phyloP scores from a whole-genome alignment of 768 basidiomycete genomes.

The Exidia glandulosa region DNA sequence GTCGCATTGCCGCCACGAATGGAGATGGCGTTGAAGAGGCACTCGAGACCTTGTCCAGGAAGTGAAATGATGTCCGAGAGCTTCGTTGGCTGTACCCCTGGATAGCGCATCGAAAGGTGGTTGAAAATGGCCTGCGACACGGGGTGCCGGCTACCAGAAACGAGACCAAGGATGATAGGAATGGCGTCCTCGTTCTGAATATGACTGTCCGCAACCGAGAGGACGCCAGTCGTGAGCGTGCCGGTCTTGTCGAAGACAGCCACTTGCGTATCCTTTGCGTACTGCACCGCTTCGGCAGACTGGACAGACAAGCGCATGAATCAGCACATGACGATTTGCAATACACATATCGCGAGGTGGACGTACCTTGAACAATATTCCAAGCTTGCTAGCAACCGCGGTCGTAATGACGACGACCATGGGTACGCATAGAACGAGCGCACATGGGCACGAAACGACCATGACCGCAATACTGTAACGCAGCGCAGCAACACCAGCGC shows the following conservation, averaged over 20 bases:
- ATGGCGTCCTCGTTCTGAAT: not conserved
- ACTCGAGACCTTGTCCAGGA: conserved; percentile 9
- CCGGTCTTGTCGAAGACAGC: conserved; percentile 6
- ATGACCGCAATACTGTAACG: conserved; percentile 8
- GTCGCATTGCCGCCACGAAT: conserved; percentile 23
- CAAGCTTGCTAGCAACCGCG: not conserved
- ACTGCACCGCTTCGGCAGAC: not conserved
- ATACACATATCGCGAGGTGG: not conserved
- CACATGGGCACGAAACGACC: not conserved
- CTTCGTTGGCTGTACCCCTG: not conserved
- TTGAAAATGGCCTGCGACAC: not conserved
- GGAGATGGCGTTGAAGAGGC: not conserved
- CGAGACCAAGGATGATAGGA: conserved; percentile 19
- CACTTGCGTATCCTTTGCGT: not conserved
- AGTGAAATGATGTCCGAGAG: conserved; percentile 18
- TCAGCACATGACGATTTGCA: not conserved
- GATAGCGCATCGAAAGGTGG: not conserved
- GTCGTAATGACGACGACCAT: not conserved
- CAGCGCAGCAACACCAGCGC: conserved; percentile 24
- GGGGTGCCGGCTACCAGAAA: conserved; percentile 9
- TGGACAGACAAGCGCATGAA: not conserved
- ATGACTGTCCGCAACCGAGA: not conserved
- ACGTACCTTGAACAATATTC: not conserved
- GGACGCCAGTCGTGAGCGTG: conserved; percentile 1
- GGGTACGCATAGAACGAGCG: not conserved